Base-by-base conservation (phyloP, 768 basidiomycete genomes). In the Mycena maculata region DNA sequence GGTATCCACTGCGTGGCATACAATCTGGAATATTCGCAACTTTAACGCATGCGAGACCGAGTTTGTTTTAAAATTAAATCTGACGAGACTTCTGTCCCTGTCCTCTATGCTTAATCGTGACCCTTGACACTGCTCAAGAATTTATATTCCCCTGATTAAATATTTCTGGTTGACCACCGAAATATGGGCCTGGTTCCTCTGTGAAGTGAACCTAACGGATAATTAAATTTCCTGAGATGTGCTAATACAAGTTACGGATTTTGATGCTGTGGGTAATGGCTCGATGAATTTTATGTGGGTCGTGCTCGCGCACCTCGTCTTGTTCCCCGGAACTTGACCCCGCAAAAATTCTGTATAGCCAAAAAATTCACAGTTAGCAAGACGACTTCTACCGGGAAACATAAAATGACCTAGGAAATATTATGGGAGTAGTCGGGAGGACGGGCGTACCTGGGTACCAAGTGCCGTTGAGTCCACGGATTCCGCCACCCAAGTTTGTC, bases 101-200 rank as follows among this genome's bases (percentile, higher is more conserved):
- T 49, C 48, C 48, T 28, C 11, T 28, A 31, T 49, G 48, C 48
- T 49, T 22, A 18, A 49, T 23, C 18, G 28, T 30, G 25, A 8
- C 28, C 48, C 10, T 27, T 49, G 25, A 12, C 12, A 13, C 13
- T 30, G 25, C 16, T 49, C 48, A 18, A 30, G 25, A 30, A 28
- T 49, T 49, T 49, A 30, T 30, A 8, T 15, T 30, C 48, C 48
- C 25, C 48, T 27, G 11, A 16, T 27, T 2, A 28, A 49, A 49
- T 30, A 49, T 31, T 49, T 23, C 48, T 49, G 48, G 48, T 49
- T 49, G 48, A 49, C 48, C 48, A 49, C 48, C 28, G 48, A 23
- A 49, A 31, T 49, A 49, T 47, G 48, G 48, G 48, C 25, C 25
- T 11, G 18, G 18, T 49, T 49, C 48, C 28, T 49, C 23, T 23